Evolutionary conservation across 2,329 filamentous ascomycete genomes (phyloP), one percentile per base, ranked within the genome.

Genomic region (Emmonsia crescens): DNA sequence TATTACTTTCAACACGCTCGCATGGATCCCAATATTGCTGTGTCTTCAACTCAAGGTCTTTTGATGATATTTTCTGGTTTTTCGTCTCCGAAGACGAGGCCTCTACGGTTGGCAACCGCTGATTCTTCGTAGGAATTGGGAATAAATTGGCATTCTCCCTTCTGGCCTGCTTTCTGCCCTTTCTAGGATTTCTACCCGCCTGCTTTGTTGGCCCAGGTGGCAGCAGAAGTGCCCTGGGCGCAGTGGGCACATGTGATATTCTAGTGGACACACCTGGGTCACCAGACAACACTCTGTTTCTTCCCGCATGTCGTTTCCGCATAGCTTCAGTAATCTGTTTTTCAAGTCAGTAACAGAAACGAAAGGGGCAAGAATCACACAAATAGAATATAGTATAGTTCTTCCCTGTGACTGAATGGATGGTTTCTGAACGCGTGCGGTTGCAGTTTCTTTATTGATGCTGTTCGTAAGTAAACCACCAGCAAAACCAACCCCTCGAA

Each of bases 1-100:
- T 33, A 38, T 64, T 66, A 72, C 69, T 68, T 60, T 66, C 59
- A 44, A 69, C 65, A 60, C 60, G 66, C 52, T 62, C 61, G 27
- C 42, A 60, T 44, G 61, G 58, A 9, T 57, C 61, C 5, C 16
- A 8, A 31, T 68, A n/a, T 4, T 21, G 16, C 5, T 21, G 42
- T 1, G 72, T 48, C 31, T 61, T 52, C 4, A 40, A 44, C 10
- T 58, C 59, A 14, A 73, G 59, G 1, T 65, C 57, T 27, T 54
- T 42, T 1, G 67, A 63, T 0, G 63, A 65, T 2, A 67, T 44
- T 42, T 55, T 55, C 16, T 16, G 8, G 31, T 19, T 38, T 24
- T 38, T 44, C 5, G 33, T 21, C 8, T 27, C 27, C 9, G 59
- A 55, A 24, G 59, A 44, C 21, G 14, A 19, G 27, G 33, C 14